These are phyloP conservation scores for Amphibolis antarctica DNA, from an alignment of 106 monocot species.

Conservation along the genomic window DNA sequence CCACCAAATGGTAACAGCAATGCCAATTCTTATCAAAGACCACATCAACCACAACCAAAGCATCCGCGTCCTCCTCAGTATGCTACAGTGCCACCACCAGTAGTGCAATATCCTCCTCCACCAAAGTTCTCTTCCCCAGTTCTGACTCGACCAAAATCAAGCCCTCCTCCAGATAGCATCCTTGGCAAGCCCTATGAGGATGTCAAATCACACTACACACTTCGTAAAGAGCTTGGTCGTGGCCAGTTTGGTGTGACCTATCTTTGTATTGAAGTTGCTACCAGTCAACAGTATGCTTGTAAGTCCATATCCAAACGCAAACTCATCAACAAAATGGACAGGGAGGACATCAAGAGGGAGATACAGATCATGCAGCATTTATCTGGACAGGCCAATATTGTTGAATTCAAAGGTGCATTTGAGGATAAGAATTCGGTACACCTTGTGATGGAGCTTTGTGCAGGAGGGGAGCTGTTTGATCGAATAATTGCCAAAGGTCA, in stretches of 20 bases:
- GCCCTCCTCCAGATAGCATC: background rate
- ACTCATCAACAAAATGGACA: conserved; percentile 1
- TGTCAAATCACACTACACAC: background rate
- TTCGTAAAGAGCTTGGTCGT: conserved; percentile 9
- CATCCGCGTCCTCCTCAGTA: too few relatives aligned
- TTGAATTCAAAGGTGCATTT: conserved; percentile 11
- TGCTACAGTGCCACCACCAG: background rate
- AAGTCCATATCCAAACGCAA: conserved; percentile 2
- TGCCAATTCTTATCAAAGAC: too few relatives aligned
- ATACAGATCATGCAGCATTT: conserved; percentile 16
- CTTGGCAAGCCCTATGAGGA: conserved; percentile 13
- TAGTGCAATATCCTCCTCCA: background rate
- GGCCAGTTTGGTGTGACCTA: conserved; percentile 12
- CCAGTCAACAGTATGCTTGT: conserved; percentile 1
- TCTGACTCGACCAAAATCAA: background rate
- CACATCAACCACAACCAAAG: too few relatives aligned
- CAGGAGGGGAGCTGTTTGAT: background rate
- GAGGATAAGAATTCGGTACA: conserved; percentile 7
- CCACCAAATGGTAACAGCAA: background rate
- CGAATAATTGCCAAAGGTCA: too few relatives aligned
- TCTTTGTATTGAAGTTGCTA: conserved; percentile 6
- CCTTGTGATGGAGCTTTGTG: conserved; percentile 11
- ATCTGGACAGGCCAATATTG: conserved; percentile 10
- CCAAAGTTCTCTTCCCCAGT: background rate
- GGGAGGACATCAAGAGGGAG: conserved; percentile 13